phyloP scores from a whole-genome alignment of 495 filamentous ascomycete genomes.

The Astrothelium macrocarpum region DNA sequence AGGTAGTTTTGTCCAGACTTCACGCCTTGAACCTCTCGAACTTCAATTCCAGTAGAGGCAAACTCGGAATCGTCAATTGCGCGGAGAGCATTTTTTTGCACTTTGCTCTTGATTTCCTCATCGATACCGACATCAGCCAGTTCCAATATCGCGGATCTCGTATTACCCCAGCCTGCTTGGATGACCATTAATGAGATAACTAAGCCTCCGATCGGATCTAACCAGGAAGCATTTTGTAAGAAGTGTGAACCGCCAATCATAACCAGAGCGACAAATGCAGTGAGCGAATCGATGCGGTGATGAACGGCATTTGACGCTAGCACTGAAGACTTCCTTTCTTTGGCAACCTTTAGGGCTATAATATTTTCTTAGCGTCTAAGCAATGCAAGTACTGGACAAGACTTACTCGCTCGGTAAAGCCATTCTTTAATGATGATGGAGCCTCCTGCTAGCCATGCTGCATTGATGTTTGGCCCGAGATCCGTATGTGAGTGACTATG shows the following conservation, averaged over 20 bases:
- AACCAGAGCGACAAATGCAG: conserved; percentile 79
- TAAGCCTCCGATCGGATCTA: conserved; percentile 90
- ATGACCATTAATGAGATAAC: conserved; percentile 88
- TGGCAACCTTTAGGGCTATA: conserved; percentile 90
- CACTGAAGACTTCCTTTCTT: conserved; percentile 85
- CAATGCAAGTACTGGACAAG: background rate
- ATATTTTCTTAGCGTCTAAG: conserved; percentile 17
- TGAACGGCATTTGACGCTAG: conserved; percentile 95
- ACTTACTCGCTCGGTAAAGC: conserved; percentile 90
- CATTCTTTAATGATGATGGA: conserved; percentile 92
- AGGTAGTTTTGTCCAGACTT: conserved; percentile 94
- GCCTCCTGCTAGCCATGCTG: conserved; percentile 88
- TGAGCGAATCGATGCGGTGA: conserved; percentile 91
- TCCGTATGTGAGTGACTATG: conserved; percentile 56
- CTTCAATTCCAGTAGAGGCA: conserved; percentile 36
- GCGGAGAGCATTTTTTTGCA: conserved; percentile 54
- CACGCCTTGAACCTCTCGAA: conserved; percentile 70
- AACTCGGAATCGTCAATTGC: conserved; percentile 36
- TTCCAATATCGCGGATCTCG: conserved; percentile 68
- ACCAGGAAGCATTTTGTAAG: conserved; percentile 71
- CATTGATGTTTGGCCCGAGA: conserved; percentile 72
- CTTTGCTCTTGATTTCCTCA: conserved; percentile 60
- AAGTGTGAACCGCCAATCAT: conserved; percentile 86
- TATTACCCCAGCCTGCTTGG: conserved; percentile 81
- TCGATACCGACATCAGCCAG: conserved; percentile 85